Evolutionary conservation across 306 rosid species (phyloP).

Genomic region (Arachis hypogaea): DNA sequence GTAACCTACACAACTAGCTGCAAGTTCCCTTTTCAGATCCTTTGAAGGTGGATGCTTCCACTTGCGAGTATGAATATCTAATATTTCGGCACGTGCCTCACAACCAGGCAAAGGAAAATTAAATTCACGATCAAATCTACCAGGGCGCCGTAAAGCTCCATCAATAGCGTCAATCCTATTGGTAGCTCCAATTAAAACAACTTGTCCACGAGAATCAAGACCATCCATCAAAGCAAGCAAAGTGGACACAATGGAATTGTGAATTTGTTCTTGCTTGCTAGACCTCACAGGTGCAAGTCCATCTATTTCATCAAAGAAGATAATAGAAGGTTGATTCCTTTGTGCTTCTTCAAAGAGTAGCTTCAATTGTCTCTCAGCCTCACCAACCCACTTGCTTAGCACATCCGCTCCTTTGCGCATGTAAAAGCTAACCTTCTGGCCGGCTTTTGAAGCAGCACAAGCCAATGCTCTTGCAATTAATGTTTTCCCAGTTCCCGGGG

Average conservation of each 20-base stretch:
- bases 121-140: constrained; percentile 97
- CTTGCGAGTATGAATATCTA: constrained; percentile 93
- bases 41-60: constrained; percentile 91
- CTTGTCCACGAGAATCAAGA: constrained; percentile 99
- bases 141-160: constrained; percentile 99
- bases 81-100: constrained; percentile 96
- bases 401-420: constrained; percentile 99
- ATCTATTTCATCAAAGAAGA: constrained; percentile 97
- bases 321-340: constrained; percentile 96
- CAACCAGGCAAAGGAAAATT: constrained; percentile 91
- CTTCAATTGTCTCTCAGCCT: constrained; percentile 97
- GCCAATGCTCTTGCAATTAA: constrained; percentile 97
- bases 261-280: constrained; percentile 99
- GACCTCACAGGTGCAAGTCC: constrained; percentile 99
- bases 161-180: constrained; percentile 97
- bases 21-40: constrained; percentile 82
- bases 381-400: constrained; percentile 98
- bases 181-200: constrained; percentile 97
- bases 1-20: constrained; percentile 97
- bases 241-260: constrained; percentile 97
- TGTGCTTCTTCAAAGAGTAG: constrained; percentile 99
- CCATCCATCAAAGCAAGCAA: constrained; percentile 99
- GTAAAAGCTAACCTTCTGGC: constrained; percentile 98
- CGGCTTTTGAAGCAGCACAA: constrained; percentile 98
- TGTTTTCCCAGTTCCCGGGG: constrained; percentile 98